Base-by-base conservation (phyloP, 352 stramenopile genomes). In the Pythium monospermum region DNA sequence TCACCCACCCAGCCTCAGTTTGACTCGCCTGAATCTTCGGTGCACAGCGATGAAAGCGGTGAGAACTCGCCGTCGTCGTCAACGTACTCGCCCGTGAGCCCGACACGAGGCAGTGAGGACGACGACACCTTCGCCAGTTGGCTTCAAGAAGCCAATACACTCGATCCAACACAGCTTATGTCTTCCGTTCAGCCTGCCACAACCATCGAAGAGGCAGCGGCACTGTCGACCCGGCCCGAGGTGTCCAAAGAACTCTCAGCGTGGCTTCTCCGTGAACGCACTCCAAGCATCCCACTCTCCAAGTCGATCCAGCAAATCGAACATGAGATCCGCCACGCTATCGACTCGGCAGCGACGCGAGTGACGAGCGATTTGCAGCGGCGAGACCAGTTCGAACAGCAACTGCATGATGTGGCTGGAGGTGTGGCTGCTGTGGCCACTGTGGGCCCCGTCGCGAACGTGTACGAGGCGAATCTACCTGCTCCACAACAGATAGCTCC, bases 221-320 rank as follows among this genome's bases (percentile, higher is more conserved):
- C 8, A 8, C 16, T 31, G 15, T 41, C 30, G 11, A 16, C 18
- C 3, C 16, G 3, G 22, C 28, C 22, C 18, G 55, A 31, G 8
- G 22, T 53, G 27, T 49, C 45, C 1, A 31, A 45, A n/a, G 54
- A 59, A n/a, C 44, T 67, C 8, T 19, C 53, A 1, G 44, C 63
- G 16, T 69, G 59, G 49, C 35, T 71, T 1, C 19, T 19, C 3
- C 42, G 53, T 5, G 60, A 64, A 4, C 33, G 16, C 2, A n/a
- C 25, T 8, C 36, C 47, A 15, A 32, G 43, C 6, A 41, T 58
- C 18, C 45, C 51, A 33, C 41, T 69, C 1, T 49, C 56, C 13
- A 59, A 57, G 32, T 71, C 62, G 6, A 66, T 66, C 1, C 73
- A 78, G 41, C 64, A 82, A 32, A 80, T 88, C 15, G 73, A 83